These are phyloP conservation scores for Diaporthe velutina DNA, from an alignment of 2,329 filamentous ascomycete species.

Conservation along the genomic window DNA sequence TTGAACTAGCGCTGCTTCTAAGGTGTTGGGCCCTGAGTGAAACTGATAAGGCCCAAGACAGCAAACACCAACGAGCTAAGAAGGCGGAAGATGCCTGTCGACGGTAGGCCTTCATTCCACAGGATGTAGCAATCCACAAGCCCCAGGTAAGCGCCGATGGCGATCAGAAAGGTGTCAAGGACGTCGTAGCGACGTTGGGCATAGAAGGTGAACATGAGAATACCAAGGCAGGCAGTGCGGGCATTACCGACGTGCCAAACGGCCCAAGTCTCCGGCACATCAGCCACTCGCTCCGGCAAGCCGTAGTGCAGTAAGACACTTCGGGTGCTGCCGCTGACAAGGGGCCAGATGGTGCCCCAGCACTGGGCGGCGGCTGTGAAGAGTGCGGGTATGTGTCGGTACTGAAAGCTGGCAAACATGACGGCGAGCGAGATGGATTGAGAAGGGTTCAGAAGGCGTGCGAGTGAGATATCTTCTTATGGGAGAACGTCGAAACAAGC, in stretches of 20 bases:
- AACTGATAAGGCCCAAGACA: neutral
- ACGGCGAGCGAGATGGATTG: neutral
- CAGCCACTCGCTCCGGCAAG: conserved; percentile 1
- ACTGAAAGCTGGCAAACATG: neutral
- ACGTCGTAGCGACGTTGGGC: conserved; percentile 5
- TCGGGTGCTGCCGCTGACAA: conserved; percentile 13
- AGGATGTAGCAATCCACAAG: neutral
- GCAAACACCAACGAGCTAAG: conserved; percentile 2
- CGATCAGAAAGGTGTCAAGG: conserved; percentile 9
- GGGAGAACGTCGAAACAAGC: neutral
- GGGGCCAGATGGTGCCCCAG: conserved; percentile 16
- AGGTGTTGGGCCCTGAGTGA: neutral
- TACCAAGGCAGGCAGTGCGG: conserved; percentile 5
- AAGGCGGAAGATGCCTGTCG: neutral
- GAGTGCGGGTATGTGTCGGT: neutral
- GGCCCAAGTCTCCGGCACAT: conserved; percentile 6
- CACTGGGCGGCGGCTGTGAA: conserved; percentile 18
- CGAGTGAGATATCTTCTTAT: neutral
- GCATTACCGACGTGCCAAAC: conserved; percentile 18
- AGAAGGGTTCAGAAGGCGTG: too few relatives aligned
- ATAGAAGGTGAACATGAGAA: conserved; percentile 6
- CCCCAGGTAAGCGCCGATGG: neutral
- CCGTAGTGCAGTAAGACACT: neutral
- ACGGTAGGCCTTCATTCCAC: neutral
- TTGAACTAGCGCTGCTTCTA: neutral